A percentile compares a stretch with the other conserved stretches of the same genome.
phyloP scores from a whole-genome alignment of 345 rosid species.

The Brassica juncea region DNA sequence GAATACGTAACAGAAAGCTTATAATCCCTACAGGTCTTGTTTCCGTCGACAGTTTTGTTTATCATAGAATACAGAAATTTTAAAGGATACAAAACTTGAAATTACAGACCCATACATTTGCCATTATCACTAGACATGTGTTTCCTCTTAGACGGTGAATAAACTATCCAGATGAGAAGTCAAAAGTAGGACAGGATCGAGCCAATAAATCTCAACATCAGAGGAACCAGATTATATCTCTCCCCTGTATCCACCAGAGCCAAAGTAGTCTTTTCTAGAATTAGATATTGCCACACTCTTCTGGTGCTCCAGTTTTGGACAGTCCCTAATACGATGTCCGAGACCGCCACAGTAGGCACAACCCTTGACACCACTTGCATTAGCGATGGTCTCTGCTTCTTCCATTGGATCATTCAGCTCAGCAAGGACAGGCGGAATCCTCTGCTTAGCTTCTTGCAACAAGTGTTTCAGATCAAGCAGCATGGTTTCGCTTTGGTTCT shows the following conservation, averaged over 20 bases:
- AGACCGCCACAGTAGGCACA: constrained; percentile 97
- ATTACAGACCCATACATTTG: background rate
- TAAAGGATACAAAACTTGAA: background rate
- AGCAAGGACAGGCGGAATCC: constrained; percentile 91
- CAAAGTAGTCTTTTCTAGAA: constrained; percentile 82
- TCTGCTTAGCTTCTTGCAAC: constrained; percentile 85
- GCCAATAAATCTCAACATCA: background rate
- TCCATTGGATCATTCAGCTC: constrained; percentile 90
- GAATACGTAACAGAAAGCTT: background rate
- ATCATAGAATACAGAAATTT: background rate
- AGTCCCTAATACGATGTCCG: constrained; percentile 84
- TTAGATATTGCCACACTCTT: constrained; percentile 77
- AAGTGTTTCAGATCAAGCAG: constrained; percentile 87
- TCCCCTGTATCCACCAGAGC: constrained; percentile 92
- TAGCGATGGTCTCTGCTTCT: constrained; percentile 66
- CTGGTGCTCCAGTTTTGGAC: constrained; percentile 91
- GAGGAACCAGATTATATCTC: constrained; percentile 48
- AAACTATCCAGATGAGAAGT: constrained; percentile 7
- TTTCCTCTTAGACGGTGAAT: background rate
- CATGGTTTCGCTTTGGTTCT: constrained; percentile 88
- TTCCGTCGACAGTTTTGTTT: background rate
- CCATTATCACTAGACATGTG: constrained; percentile 4
- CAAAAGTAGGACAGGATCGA: constrained; percentile 1
- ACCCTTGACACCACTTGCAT: constrained; percentile 84
- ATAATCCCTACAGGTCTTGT: background rate